Conservation (phyloP, 106 monocot genomes). For the Apostasia shenzhenica region DNA sequence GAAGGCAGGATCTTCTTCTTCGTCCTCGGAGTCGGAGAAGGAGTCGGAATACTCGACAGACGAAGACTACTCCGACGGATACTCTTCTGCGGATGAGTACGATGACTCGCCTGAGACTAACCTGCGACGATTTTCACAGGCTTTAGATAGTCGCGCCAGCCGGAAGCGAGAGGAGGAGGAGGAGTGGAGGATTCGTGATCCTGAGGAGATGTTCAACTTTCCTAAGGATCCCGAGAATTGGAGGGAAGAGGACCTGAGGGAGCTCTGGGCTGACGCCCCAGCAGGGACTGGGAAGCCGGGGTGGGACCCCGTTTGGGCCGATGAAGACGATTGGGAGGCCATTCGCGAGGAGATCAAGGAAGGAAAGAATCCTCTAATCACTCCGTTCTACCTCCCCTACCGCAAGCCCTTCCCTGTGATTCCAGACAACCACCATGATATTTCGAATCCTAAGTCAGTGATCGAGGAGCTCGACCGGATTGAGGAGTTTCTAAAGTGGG, state of each 20-base stretch:
- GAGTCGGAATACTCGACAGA: conserved; percentile 23
- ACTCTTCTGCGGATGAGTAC: conserved; percentile 9
- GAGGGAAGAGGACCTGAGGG: conserved; percentile 69
- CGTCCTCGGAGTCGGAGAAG: conserved; percentile 13
- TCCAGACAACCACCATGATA: conserved; percentile 68
- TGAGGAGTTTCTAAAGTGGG: conserved; percentile 83
- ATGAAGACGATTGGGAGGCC: conserved; percentile 65
- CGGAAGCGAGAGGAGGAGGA: conserved; percentile 28
- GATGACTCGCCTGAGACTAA: conserved; percentile 54
- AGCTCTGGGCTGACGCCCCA: conserved; percentile 79
- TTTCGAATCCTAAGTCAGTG: conserved; percentile 56
- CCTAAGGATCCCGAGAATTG: conserved; percentile 71
- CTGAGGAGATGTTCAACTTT: conserved; percentile 75
- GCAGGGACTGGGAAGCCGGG: conserved; percentile 35
- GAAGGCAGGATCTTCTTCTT: background rate
- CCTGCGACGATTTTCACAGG: conserved; percentile 34
- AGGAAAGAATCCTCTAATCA: conserved; percentile 44
- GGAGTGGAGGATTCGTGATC: conserved; percentile 22
- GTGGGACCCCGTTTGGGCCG: conserved; percentile 70
- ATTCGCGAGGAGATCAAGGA: conserved; percentile 26
- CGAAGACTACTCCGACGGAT: conserved; percentile 8
- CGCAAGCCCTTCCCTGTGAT: conserved; percentile 53
- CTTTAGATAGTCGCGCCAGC: conserved; percentile 29
- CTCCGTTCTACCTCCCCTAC: conserved; percentile 73
- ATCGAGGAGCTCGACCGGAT: conserved; percentile 86